phyloP scores from a whole-genome alignment of 1,284 basidiomycete species.

The Cystobasidiaceae sp. region DNA sequence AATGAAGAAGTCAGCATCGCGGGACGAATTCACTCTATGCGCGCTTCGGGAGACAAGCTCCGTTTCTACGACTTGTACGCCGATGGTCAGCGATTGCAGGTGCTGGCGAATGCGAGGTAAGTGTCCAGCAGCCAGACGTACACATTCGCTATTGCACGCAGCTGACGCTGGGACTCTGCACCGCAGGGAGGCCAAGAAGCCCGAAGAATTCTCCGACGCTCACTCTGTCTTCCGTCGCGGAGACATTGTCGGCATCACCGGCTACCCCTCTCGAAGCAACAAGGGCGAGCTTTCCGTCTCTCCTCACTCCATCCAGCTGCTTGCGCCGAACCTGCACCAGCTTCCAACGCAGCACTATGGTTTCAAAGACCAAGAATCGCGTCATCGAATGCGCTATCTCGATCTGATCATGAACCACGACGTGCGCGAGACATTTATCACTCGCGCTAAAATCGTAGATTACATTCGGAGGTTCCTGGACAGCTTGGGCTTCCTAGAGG shows the following conservation, averaged over 20 bases:
- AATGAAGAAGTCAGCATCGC: slow-evolving; percentile 58
- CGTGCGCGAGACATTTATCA: slow-evolving; percentile 86
- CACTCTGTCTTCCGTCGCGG: slow-evolving; percentile 90
- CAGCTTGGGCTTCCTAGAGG: slow-evolving; percentile 87
- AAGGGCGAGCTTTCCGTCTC: slow-evolving; percentile 93
- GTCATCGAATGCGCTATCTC: slow-evolving; percentile 97
- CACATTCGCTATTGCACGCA: not conserved
- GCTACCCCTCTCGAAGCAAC: slow-evolving; percentile 85
- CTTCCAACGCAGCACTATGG: slow-evolving; percentile 82
- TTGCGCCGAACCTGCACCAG: slow-evolving; percentile 94
- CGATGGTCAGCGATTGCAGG: slow-evolving; percentile 90
- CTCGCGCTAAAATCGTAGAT: slow-evolving; percentile 55
- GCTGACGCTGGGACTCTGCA: too few relatives aligned
- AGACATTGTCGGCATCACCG: slow-evolving; percentile 90
- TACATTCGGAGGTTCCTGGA: slow-evolving; percentile 75
- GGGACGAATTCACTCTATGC: slow-evolving; percentile 86
- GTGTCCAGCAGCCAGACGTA: not conserved
- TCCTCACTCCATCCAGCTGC: slow-evolving; percentile 74
- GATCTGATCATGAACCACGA: slow-evolving; percentile 93
- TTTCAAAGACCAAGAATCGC: slow-evolving; percentile 91
- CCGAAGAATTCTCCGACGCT: slow-evolving; percentile 63
- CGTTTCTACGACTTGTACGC: slow-evolving; percentile 92
- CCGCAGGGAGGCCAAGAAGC: slow-evolving; percentile 55
- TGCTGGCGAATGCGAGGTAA: slow-evolving; percentile 81
- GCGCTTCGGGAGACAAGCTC: slow-evolving; percentile 75